These are phyloP conservation scores for Babesia ovata DNA, from an alignment of 169 alveolate species.

Conservation along the genomic window DNA sequence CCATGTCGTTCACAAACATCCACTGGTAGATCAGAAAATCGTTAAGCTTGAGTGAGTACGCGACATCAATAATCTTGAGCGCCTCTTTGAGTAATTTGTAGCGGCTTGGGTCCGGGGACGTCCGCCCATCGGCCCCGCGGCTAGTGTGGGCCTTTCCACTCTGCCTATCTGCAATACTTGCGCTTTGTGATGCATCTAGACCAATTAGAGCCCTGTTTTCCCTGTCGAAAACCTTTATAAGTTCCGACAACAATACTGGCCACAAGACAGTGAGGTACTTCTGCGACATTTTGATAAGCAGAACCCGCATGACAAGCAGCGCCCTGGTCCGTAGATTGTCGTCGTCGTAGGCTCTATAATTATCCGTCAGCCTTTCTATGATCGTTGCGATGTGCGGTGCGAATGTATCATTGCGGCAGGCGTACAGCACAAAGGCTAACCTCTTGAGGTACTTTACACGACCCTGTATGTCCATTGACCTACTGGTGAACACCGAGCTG, in stretches of 20 bases:
- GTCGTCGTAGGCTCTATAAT: slow-evolving; percentile 44
- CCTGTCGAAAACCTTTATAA: slow-evolving; percentile 59
- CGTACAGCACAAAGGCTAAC: slow-evolving; percentile 64
- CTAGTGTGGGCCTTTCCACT: not conserved
- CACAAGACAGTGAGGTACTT: slow-evolving; percentile 62
- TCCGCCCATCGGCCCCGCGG: not conserved
- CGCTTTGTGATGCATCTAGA: not conserved
- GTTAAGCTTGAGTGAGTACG: slow-evolving; percentile 57
- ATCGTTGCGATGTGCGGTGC: slow-evolving; percentile 59
- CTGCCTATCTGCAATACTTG: not conserved
- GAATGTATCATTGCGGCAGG: slow-evolving; percentile 60
- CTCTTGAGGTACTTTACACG: slow-evolving; percentile 58
- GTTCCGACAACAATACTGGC: slow-evolving; percentile 70
- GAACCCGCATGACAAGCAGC: slow-evolving; percentile 58
- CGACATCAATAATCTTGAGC: slow-evolving; percentile 62
- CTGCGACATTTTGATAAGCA: slow-evolving; percentile 66
- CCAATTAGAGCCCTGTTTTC: slow-evolving; percentile 20
- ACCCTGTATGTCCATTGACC: slow-evolving; percentile 27
- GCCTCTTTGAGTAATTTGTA: slow-evolving; percentile 51
- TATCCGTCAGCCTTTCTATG: slow-evolving; percentile 62
- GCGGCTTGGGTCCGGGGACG: slow-evolving; percentile 2
- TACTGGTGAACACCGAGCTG: slow-evolving; percentile 52
- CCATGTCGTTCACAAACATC: slow-evolving; percentile 65
- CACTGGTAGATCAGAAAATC: slow-evolving; percentile 68
- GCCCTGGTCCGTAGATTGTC: slow-evolving; percentile 47